These are phyloP conservation scores for Plantago coronopus DNA, from an alignment of 305 asterid species.

Conservation along the genomic window DNA sequence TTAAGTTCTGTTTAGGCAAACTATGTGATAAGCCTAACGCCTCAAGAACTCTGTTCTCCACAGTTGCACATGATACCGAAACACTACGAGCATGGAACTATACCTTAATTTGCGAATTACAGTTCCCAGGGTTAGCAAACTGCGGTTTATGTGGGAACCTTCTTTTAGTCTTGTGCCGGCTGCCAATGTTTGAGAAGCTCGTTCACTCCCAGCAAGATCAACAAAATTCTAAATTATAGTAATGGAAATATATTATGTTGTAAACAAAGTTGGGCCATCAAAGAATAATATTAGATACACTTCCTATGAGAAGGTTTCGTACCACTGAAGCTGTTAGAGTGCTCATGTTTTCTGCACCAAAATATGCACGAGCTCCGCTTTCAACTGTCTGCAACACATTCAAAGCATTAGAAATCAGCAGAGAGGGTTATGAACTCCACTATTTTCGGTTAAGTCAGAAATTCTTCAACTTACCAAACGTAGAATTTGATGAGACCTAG, in stretches of 20 bases:
- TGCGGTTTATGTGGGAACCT: slow-evolving; percentile 89
- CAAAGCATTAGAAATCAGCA: slow-evolving; percentile 6
- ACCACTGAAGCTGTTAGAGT: slow-evolving; percentile 88
- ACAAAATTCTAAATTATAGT: slow-evolving; percentile 59
- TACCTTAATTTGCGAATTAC: slow-evolving; percentile 94
- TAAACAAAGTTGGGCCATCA: too few relatives aligned
- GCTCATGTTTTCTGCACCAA: slow-evolving; percentile 49
- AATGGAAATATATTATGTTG: slow-evolving; percentile 1
- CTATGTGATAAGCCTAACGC: too few relatives aligned
- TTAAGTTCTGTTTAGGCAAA: too few relatives aligned
- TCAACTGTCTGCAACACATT: slow-evolving; percentile 60
- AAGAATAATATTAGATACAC: background rate
- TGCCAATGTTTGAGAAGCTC: slow-evolving; percentile 66
- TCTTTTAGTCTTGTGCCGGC: slow-evolving; percentile 72
- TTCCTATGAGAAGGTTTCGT: slow-evolving; percentile 25
- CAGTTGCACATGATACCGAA: too few relatives aligned
- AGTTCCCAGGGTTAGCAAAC: slow-evolving; percentile 86
- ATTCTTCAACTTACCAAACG: slow-evolving; percentile 58
- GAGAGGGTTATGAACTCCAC: background rate
- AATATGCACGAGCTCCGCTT: slow-evolving; percentile 56
- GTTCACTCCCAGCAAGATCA: slow-evolving; percentile 99
- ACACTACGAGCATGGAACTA: background rate
- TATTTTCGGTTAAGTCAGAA: background rate
- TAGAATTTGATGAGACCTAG: slow-evolving; percentile 90
- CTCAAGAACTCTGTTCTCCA: too few relatives aligned